Base-by-base conservation (phyloP, 2,329 filamentous ascomycete species). In the Cercospora zeina region DNA sequence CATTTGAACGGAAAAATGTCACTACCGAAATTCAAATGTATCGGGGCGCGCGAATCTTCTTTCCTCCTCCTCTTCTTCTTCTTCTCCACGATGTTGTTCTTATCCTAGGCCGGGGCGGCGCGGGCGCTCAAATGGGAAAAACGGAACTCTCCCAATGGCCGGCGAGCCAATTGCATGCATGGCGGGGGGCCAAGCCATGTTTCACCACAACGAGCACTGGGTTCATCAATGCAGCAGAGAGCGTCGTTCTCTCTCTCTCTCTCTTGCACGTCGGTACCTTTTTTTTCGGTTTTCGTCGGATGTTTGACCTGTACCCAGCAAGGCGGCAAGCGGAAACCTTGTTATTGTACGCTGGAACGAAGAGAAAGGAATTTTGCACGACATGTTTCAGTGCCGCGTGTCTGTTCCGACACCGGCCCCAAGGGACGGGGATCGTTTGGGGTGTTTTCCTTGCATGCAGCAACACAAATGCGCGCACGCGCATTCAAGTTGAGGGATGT, bases 1-100 rank as follows among this genome's bases (percentile, higher is more conserved):
- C 64, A 69, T 68, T 54, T 59, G 59, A 60, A 58, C 36, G 50
- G 42, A 24, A 37, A 59, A 58, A 58, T 62, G 63, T 64, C 59
- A 59, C 45, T 66, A 58, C 61, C 54, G 62, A 66, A 47, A 9
- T 21, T 16, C 47, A 54, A 62, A 62, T 56, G 57, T 61, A 42
- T 34, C 59, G 55, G 60, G 58, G 59, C 16, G 57, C 24, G 24
- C 3, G 33, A 51, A 51, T 5, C 31, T 11, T 51, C 6, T 51
- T 51, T n/a, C 13, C 47, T 4, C 13, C 7, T 3, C 19, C 7
- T 16, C 53, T 57, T 59, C 50, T 60, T 30, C 47, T 53, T 49
- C 33, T 31, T 11, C 54, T 16, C 31, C 24, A 47, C 49, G 9
- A 37, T 16, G 8, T 34, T 61, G 59, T n/a, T 27, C 27, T 45